phyloP scores from a whole-genome alignment of 306 rosid genomes.

The Glycyrrhiza uralensis region DNA sequence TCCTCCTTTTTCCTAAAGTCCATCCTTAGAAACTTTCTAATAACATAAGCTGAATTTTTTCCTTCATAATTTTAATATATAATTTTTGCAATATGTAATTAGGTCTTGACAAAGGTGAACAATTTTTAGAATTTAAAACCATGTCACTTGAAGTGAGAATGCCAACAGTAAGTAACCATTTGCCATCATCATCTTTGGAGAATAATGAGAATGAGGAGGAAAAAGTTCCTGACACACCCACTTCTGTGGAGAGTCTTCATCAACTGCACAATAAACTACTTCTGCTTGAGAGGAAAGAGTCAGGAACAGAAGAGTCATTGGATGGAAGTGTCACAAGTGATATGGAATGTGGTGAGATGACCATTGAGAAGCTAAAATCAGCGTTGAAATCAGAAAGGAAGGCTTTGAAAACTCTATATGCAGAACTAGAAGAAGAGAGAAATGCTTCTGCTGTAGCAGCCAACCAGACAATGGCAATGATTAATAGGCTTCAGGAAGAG shows the following conservation, averaged over 20 bases:
- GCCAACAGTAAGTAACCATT: slow-evolving; percentile 33
- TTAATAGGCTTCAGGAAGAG: slow-evolving; percentile 97
- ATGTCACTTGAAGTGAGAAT: slow-evolving; percentile 44
- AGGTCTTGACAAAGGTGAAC: slow-evolving; percentile 44
- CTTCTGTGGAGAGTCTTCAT: slow-evolving; percentile 60
- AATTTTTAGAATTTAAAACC: slow-evolving; percentile 49
- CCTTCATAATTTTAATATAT: neutral
- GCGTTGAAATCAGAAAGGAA: slow-evolving; percentile 67
- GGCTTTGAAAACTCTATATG: slow-evolving; percentile 64
- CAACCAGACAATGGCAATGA: slow-evolving; percentile 98
- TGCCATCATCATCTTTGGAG: slow-evolving; percentile 37
- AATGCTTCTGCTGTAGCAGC: slow-evolving; percentile 94
- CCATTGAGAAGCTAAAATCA: slow-evolving; percentile 61
- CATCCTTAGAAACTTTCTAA: neutral
- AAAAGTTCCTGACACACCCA: slow-evolving; percentile 73
- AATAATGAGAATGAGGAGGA: slow-evolving; percentile 66
- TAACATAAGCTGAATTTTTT: neutral
- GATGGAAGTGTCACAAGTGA: slow-evolving; percentile 80
- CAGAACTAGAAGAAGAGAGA: slow-evolving; percentile 97
- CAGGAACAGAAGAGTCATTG: slow-evolving; percentile 71
- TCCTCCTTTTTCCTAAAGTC: slow-evolving; percentile 1
- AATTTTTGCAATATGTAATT: slow-evolving; percentile 4
- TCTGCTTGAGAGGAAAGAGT: slow-evolving; percentile 69
- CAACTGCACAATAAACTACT: slow-evolving; percentile 64
- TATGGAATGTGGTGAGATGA: slow-evolving; percentile 54